Evolutionary conservation across 371 early-diverging fungal genomes (phyloP), one percentile per base, ranked within the genome.

Genomic region (Mucor saturninus): DNA sequence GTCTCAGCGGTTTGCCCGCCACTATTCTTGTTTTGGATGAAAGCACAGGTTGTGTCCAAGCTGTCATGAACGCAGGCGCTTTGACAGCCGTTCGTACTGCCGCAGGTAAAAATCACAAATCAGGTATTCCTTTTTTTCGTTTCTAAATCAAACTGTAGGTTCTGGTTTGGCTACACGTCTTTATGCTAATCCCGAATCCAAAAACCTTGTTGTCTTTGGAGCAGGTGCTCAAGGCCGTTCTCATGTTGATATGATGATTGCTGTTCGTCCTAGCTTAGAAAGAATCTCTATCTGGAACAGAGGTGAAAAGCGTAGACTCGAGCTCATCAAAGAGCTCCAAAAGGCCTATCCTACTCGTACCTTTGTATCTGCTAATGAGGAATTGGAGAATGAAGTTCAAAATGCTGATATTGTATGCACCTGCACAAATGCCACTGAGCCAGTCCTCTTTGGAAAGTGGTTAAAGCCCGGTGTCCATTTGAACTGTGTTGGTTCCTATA

Each of bases 81-180:
- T 59, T 86, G 8, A 88, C 88, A 1, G 86, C 86, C 35, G 66
- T 86, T 9, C 69, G 88, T 21, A 88, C 88, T 30, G 88, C 88
- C 11, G 86, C 88, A 39, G 83, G 81, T 78, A 45, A 56, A n/a
- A 43, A 43, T n/a, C 1, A 43, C 14, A 43, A 21, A 48, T 26
- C 21, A 48, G 1, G 21, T 21, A 21, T 21, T 21, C 21, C 21
- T 21, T 21, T 21, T 21, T 21, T 21, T 21, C 21, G 21, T 21
- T 21, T 35, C 35, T 35, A 35, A 35, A 35, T 35, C 35, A 35
- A 35, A 6, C 35, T 35, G 35, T 8, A 80, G 86, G 85, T 6
- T 86, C 86, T 5, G 88, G 83, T 7, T 57, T 88, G 31, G 84
- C 86, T 11, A 85, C 88, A 1, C 71, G 60, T n/a, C 71, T 69